A percentile compares a stretch with the other conserved stretches of the same genome.
Evolutionary conservation across 805 yeast species (phyloP).

Genomic region (Saccharomycopsis guyanensis): DNA sequence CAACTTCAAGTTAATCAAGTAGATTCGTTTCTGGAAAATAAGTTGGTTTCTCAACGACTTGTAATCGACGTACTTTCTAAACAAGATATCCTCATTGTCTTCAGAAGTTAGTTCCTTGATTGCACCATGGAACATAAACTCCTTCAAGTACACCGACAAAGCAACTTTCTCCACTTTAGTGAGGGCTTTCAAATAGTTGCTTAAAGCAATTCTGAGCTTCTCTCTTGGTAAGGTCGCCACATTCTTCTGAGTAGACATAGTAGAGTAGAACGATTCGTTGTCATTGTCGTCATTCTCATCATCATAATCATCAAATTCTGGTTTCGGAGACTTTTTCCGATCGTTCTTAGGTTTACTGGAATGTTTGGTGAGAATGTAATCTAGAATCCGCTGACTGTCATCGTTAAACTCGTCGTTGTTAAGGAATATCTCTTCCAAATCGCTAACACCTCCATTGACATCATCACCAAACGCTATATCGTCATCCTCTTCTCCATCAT

Average conservation of each 20-base stretch:
- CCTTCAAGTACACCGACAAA: slow-evolving; percentile 62
- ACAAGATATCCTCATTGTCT: slow-evolving; percentile 48
- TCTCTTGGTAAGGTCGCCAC: slow-evolving; percentile 50
- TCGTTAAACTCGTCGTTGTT: slow-evolving; percentile 4
- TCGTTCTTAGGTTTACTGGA: background rate
- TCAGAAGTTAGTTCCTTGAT: slow-evolving; percentile 24
- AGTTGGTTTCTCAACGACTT: slow-evolving; percentile 53
- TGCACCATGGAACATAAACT: slow-evolving; percentile 42
- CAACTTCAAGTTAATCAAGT: slow-evolving; percentile 26
- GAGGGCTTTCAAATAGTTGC: slow-evolving; percentile 61
- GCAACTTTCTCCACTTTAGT: slow-evolving; percentile 57
- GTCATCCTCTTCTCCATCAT: slow-evolving; percentile 19
- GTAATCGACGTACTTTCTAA: slow-evolving; percentile 56
- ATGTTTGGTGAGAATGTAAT: slow-evolving; percentile 9
- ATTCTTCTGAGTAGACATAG: slow-evolving; percentile 13
- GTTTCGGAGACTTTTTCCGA: background rate
- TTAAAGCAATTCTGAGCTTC: slow-evolving; percentile 63
- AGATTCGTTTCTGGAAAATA: slow-evolving; percentile 65
- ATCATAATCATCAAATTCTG: too few species aligned
- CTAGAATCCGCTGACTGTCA: slow-evolving; percentile 4
- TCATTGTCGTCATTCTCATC: background rate
- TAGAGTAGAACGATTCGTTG: slow-evolving; percentile 7
- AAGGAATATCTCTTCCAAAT: slow-evolving; percentile 7
- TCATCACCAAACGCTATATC: slow-evolving; percentile 26
- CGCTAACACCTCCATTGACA: slow-evolving; percentile 15